Conservation (phyloP, 768 basidiomycete species). For the Pleurotus salmoneostramineus region DNA sequence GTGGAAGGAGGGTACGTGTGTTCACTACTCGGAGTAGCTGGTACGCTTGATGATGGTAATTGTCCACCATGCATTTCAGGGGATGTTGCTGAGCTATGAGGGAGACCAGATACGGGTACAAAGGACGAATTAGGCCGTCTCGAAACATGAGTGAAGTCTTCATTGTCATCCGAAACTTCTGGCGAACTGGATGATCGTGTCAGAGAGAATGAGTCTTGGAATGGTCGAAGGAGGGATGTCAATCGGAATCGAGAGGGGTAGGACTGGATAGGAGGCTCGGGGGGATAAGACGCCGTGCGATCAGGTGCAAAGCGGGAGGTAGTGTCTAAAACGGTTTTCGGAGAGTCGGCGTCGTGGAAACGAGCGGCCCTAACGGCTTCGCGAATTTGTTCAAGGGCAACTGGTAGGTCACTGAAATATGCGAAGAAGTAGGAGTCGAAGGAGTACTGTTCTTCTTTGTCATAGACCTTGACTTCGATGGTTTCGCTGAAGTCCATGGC, state of each 20-base stretch:
- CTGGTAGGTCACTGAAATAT: slow-evolving; percentile 82
- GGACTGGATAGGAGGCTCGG: slow-evolving; percentile 29
- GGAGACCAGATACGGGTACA: slow-evolving; percentile 38
- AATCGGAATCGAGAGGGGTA: slow-evolving; percentile 49
- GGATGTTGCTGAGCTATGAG: slow-evolving; percentile 31
- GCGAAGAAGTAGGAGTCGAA: slow-evolving; percentile 93
- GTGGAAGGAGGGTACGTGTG: slow-evolving; percentile 84
- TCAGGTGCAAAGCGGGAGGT: slow-evolving; percentile 43
- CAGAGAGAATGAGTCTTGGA: slow-evolving; percentile 47
- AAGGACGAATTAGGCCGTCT: slow-evolving; percentile 55
- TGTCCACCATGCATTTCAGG: slow-evolving; percentile 21
- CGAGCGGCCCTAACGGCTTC: slow-evolving; percentile 64
- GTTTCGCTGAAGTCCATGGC: slow-evolving; percentile 97
- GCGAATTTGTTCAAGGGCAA: slow-evolving; percentile 78
- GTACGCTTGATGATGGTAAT: slow-evolving; percentile 14
- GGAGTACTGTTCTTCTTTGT: slow-evolving; percentile 74
- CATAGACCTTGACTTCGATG: slow-evolving; percentile 89
- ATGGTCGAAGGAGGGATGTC: slow-evolving; percentile 61
- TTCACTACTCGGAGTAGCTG: slow-evolving; percentile 26
- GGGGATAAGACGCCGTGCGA: slow-evolving; percentile 30
- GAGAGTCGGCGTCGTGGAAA: slow-evolving; percentile 26
- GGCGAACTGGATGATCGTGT: slow-evolving; percentile 19
- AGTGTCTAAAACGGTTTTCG: slow-evolving; percentile 53
- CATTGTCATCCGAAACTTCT: slow-evolving; percentile 35
- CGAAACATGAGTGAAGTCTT: slow-evolving; percentile 73